phyloP scores from a whole-genome alignment of 257 asterid species.

The Gentiana dahurica region DNA sequence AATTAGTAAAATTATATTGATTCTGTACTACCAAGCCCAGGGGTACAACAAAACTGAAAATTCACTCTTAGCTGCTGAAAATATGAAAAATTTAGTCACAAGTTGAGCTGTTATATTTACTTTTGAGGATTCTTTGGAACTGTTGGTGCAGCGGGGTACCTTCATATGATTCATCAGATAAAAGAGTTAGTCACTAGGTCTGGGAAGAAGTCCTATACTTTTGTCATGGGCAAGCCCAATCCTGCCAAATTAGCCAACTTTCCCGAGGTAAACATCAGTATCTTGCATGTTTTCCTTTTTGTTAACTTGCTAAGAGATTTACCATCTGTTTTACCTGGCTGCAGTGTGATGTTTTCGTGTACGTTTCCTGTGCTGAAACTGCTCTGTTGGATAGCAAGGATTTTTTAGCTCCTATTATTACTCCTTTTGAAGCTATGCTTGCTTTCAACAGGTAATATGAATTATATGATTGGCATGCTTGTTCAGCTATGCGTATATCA shows the following conservation, averaged over 20 bases:
- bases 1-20: too few species aligned
- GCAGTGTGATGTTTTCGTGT: conserved; percentile 87
- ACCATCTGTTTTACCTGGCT: conserved; percentile 7
- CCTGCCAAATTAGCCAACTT: conserved; percentile 96
- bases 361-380: conserved; percentile 89
- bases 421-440: conserved; percentile 92
- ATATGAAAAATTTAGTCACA: too few species aligned
- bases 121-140: neutral
- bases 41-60: too few species aligned
- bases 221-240: conserved; percentile 94
- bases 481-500: neutral
- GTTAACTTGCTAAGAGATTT: conserved; percentile 7
- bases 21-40: too few species aligned
- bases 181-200: conserved; percentile 65
- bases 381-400: conserved; percentile 91
- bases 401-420: conserved; percentile 91
- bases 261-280: conserved; percentile 59
- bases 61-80: too few species aligned
- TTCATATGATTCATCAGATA: conserved; percentile 81
- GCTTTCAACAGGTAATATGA: conserved; percentile 63
- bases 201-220: conserved; percentile 84
- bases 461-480: neutral
- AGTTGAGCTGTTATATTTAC: too few species aligned
- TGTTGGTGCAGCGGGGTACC: conserved; percentile 76
- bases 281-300: conserved; percentile 3